phyloP scores from a whole-genome alignment of 768 basidiomycete genomes.

The Collybia sp. region DNA sequence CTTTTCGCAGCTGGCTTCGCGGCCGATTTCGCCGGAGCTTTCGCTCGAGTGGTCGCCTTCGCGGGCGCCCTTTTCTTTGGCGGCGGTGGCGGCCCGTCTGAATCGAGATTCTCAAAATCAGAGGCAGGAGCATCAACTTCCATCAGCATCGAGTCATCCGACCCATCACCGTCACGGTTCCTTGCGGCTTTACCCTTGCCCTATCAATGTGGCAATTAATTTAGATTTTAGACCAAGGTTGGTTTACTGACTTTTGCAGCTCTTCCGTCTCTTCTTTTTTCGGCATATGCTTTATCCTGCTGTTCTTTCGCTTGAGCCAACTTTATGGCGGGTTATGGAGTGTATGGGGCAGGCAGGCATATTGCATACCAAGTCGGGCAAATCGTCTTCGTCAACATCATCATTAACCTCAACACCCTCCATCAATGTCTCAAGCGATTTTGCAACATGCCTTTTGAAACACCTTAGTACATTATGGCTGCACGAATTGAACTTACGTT shows the following conservation, averaged over 20 bases:
- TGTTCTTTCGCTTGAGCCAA: constrained; percentile 66
- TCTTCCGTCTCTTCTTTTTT: constrained; percentile 35
- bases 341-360: neutral
- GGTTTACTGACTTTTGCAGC: constrained; percentile 18
- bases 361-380: constrained; percentile 64
- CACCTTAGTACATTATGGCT: constrained; percentile 1
- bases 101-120: constrained; percentile 48
- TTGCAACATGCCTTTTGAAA: constrained; percentile 49
- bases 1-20: constrained; percentile 33
- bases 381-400: constrained; percentile 65
- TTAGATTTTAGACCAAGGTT: neutral
- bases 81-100: constrained; percentile 39
- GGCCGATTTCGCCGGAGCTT: constrained; percentile 30
- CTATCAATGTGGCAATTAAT: constrained; percentile 17
- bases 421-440: constrained; percentile 56
- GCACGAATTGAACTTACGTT: constrained; percentile 42
- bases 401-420: constrained; percentile 63
- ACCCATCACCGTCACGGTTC: constrained; percentile 40
- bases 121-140: constrained; percentile 59
- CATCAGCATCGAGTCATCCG: constrained; percentile 79
- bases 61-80: constrained; percentile 38
- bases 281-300: constrained; percentile 59
- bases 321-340: constrained; percentile 28
- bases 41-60: constrained; percentile 16
- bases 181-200: constrained; percentile 48